A percentile compares a stretch with the other conserved stretches of the same genome.
phyloP scores from a whole-genome alignment of 768 basidiomycete species.

The Tricholoma flavovirens region DNA sequence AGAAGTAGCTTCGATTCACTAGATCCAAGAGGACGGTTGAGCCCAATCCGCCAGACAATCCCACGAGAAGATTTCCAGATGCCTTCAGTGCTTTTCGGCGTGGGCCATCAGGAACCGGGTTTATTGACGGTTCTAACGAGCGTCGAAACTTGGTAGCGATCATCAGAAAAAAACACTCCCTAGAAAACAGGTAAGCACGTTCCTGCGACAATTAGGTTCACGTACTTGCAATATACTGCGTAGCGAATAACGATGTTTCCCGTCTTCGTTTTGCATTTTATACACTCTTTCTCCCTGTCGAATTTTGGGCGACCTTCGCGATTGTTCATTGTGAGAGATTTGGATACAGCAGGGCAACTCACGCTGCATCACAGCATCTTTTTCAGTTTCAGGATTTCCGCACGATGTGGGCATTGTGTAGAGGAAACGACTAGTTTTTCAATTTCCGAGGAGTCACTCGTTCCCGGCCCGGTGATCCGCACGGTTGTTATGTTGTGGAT shows the following conservation, averaged over 20 bases:
- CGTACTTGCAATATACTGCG: constrained; percentile 81
- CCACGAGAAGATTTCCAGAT: constrained; percentile 61
- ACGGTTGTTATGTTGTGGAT: too few species aligned
- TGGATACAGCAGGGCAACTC: constrained; percentile 18
- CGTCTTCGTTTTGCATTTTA: constrained; percentile 63
- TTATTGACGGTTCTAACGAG: constrained; percentile 59
- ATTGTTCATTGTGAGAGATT: neutral
- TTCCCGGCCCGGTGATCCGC: too few species aligned
- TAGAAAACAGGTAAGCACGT: constrained; percentile 16
- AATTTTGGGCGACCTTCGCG: constrained; percentile 56
- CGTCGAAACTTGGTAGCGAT: constrained; percentile 60
- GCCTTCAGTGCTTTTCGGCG: constrained; percentile 60
- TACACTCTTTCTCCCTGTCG: constrained; percentile 60
- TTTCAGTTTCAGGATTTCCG: constrained; percentile 55
- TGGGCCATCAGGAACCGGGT: constrained; percentile 46
- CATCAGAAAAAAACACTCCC: constrained; percentile 63
- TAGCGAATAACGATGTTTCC: constrained; percentile 75
- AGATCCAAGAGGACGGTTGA: constrained; percentile 71
- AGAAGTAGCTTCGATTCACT: constrained; percentile 54
- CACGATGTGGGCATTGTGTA: constrained; percentile 40
- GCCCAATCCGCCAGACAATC: constrained; percentile 74
- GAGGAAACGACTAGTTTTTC: too few species aligned
- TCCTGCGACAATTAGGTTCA: neutral
- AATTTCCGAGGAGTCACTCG: too few species aligned
- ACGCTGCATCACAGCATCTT: constrained; percentile 67